These are phyloP conservation scores for Dorcoceras hygrometricum DNA, from an alignment of 257 asterid genomes.

Conservation along the genomic window DNA sequence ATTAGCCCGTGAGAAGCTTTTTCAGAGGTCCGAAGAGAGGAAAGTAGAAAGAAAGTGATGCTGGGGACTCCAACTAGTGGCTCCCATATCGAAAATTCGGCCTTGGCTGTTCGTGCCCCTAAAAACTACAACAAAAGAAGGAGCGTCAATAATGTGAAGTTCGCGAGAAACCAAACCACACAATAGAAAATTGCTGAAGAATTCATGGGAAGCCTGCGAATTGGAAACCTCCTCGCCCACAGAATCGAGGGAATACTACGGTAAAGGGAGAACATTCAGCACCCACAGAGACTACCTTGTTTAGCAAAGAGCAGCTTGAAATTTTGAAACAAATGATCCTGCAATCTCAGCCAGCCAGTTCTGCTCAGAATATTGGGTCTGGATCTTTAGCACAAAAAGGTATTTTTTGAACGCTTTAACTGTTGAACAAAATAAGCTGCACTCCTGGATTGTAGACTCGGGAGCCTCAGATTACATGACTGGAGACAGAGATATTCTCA, in stretches of 20 bases:
- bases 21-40: neutral
- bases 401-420: neutral
- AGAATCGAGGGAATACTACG: neutral
- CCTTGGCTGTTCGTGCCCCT: neutral
- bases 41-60: neutral
- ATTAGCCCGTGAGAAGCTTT: neutral
- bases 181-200: neutral
- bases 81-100: neutral
- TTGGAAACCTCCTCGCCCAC: neutral
- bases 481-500: too few species aligned
- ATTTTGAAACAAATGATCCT: too few species aligned
- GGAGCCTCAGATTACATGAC: too few species aligned
- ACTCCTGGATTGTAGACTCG: neutral
- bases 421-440: neutral
- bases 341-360: too few species aligned
- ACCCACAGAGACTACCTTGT: too few species aligned
- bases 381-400: neutral
- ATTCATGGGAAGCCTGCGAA: neutral
- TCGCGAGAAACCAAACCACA: neutral
- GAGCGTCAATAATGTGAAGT: constrained; percentile 2
- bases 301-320: neutral
- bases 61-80: neutral
- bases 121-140: too few species aligned
- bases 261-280: too few species aligned
- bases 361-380: neutral